A percentile compares a stretch with the other conserved stretches of the same genome.
phyloP scores from a whole-genome alignment of 768 basidiomycete species.

The Royoungia palumana region DNA sequence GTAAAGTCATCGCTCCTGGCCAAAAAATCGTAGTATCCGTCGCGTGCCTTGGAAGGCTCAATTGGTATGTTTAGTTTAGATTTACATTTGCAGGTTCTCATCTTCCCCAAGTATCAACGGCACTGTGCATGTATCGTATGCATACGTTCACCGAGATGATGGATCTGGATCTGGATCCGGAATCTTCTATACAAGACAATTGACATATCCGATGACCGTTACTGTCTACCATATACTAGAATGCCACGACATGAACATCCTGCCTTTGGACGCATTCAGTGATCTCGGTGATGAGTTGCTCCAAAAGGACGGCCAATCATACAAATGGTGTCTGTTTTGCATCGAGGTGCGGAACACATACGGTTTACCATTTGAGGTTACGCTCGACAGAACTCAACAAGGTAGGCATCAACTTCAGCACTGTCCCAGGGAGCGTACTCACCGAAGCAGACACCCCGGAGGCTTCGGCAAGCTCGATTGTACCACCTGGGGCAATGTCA shows the following conservation, averaged over 20 bases:
- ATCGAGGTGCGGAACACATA: conserved; percentile 92
- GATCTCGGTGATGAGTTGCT: conserved; percentile 24
- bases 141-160: conserved; percentile 51
- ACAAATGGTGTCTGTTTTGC: conserved; percentile 82
- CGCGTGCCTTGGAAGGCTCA: conserved; percentile 83
- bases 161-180: conserved; percentile 35
- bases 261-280: conserved; percentile 48
- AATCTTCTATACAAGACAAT: conserved; percentile 80
- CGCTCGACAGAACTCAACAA: conserved; percentile 63
- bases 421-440: not conserved
- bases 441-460: conserved; percentile 37
- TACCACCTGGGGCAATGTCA: conserved; percentile 86
- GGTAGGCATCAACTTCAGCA: conserved; percentile 38
- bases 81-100: not conserved
- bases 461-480: conserved; percentile 49
- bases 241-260: conserved; percentile 76
- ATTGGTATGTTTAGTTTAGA: conserved; percentile 65
- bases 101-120: conserved; percentile 60
- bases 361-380: conserved; percentile 87
- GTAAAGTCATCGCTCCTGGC: conserved; percentile 58
- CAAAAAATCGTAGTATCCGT: conserved; percentile 67
- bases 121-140: conserved; percentile 80
- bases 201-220: conserved; percentile 85
- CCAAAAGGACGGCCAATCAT: conserved; percentile 45
- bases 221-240: conserved; percentile 97